These are phyloP conservation scores for Auricularia sp. DNA, from an alignment of 768 basidiomycete genomes.

Conservation along the genomic window DNA sequence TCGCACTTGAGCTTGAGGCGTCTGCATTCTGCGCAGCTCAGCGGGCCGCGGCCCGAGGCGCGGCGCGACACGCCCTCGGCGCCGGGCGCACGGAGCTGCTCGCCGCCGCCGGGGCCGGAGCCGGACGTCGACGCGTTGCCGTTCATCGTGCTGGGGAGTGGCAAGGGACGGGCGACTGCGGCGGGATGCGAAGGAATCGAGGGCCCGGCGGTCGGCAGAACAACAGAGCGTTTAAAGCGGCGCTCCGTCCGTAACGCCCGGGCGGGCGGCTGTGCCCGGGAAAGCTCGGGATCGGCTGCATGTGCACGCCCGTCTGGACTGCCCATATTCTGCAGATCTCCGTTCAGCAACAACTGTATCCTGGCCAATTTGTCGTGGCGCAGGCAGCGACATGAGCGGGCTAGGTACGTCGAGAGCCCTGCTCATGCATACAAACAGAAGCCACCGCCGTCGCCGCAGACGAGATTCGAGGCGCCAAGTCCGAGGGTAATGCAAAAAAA, in stretches of 20 bases:
- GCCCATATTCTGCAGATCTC: not conserved
- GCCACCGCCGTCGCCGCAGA: too few species aligned
- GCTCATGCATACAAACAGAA: too few species aligned
- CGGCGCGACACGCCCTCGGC: not conserved
- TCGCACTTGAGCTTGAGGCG: constrained; percentile 1
- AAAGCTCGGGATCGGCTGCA: not conserved
- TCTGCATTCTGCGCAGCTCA: constrained; percentile 1
- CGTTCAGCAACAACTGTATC: not conserved
- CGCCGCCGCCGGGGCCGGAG: not conserved
- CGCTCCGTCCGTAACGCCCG: not conserved
- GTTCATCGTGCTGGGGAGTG: not conserved
- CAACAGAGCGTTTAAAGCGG: not conserved
- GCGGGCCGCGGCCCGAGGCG: not conserved
- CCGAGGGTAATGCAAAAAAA: too few species aligned
- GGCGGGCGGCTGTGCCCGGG: not conserved
- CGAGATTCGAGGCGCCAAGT: too few species aligned
- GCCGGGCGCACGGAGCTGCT: not conserved
- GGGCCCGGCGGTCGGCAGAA: not conserved
- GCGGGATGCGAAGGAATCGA: not conserved
- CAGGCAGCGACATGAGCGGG: too few species aligned
- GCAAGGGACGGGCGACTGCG: not conserved
- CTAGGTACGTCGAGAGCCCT: too few species aligned
- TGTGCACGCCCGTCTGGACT: not conserved
- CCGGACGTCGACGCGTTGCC: not conserved
- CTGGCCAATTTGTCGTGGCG: too few species aligned